phyloP scores from a whole-genome alignment of 1,139 yeast genomes.

The Pichia sp. region DNA sequence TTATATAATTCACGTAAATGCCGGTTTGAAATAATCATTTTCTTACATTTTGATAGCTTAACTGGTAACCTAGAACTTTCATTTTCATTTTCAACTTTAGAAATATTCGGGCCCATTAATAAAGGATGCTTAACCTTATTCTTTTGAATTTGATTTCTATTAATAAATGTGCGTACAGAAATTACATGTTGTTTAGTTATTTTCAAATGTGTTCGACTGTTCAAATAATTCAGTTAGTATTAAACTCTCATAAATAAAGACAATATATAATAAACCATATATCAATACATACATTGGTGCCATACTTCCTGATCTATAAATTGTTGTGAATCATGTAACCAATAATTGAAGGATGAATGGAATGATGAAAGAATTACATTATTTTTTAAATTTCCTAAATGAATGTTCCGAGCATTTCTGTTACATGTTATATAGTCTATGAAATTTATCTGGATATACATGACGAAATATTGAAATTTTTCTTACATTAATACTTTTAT shows the following conservation, averaged over 20 bases:
- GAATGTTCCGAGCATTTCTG: too few relatives aligned
- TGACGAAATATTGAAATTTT: too few relatives aligned
- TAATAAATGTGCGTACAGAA: conserved; percentile 26
- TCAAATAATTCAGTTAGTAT: background rate
- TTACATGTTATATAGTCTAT: too few relatives aligned
- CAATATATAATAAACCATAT: too few relatives aligned
- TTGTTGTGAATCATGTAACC: too few relatives aligned
- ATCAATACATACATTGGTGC: conserved; percentile 25
- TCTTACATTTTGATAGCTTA: conserved; percentile 14
- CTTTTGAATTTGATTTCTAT: conserved; percentile 23
- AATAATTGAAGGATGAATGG: too few relatives aligned
- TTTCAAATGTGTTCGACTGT: conserved; percentile 22
- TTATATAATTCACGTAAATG: conserved; percentile 23
- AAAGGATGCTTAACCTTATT: conserved; percentile 15
- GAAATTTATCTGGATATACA: too few relatives aligned
- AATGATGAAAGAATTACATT: too few relatives aligned
- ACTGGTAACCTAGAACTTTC: background rate
- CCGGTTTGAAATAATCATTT: conserved; percentile 25
- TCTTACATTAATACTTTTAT: background rate
- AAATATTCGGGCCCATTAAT: conserved; percentile 4
- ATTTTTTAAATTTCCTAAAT: too few relatives aligned
- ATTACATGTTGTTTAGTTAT: conserved; percentile 17
- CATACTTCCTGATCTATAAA: conserved; percentile 11
- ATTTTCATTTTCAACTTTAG: background rate
- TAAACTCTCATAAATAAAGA: too few relatives aligned